Conservation (phyloP, 305 asterid species). For the Salvia sclarea region DNA sequence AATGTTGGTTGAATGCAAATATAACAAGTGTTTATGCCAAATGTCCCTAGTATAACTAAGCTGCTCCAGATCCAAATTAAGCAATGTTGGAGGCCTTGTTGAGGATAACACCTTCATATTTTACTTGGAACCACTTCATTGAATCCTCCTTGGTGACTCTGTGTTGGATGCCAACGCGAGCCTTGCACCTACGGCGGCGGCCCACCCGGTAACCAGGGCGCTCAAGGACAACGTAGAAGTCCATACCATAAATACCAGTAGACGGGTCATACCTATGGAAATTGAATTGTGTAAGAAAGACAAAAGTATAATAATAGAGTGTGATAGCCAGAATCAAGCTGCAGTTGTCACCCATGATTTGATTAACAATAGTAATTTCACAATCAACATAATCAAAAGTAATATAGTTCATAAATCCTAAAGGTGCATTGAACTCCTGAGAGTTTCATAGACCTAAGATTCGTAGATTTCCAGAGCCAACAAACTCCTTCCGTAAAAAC, state of each 20-base stretch:
- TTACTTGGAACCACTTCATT: constrained; percentile 88
- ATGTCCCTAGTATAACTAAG: constrained; percentile 29
- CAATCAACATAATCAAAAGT: not conserved
- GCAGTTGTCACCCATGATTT: not conserved
- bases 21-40: not conserved
- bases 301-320: not conserved
- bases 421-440: not conserved
- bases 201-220: constrained; percentile 79
- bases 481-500: not conserved
- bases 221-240: constrained; percentile 73
- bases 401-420: not conserved
- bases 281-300: not conserved
- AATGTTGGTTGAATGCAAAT: constrained; percentile 1
- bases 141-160: constrained; percentile 78
- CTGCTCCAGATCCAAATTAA: not conserved
- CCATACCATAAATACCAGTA: constrained; percentile 83
- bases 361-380: not conserved
- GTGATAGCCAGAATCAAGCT: not conserved
- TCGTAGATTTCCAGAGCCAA: not conserved
- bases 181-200: constrained; percentile 74
- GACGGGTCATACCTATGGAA: constrained; percentile 66
- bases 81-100: constrained; percentile 66
- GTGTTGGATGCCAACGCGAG: constrained; percentile 76
- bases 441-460: not conserved
- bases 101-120: constrained; percentile 81